A percentile compares a stretch with the other conserved stretches of the same genome.
Evolutionary conservation across 2,329 filamentous ascomycete genomes (phyloP).

Genomic region (Colletotrichum sp.): DNA sequence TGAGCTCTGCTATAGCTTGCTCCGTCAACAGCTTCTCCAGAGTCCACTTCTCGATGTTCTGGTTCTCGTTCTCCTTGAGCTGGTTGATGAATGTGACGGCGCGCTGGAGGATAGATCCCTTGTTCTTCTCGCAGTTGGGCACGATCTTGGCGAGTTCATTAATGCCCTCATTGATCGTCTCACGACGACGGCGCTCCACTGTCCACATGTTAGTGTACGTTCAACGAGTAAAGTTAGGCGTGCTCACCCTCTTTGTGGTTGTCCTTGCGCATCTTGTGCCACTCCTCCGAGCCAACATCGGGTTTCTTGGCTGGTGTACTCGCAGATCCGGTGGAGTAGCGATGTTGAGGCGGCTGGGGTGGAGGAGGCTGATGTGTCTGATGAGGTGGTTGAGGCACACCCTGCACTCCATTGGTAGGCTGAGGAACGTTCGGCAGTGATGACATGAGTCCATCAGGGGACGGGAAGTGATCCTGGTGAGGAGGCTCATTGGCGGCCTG

Average conservation of each 20-base stretch:
- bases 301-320: constrained; percentile 68
- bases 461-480: constrained; percentile 41
- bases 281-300: constrained; percentile 93
- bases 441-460: constrained; percentile 30
- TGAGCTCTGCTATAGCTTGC: constrained; percentile 88
- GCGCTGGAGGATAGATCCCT: constrained; percentile 92
- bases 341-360: constrained; percentile 28
- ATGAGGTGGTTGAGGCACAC: constrained; percentile 17
- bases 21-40: constrained; percentile 89
- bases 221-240: background rate
- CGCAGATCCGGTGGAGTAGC: constrained; percentile 39
- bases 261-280: constrained; percentile 96
- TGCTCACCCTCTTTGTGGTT: constrained; percentile 95
- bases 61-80: constrained; percentile 90
- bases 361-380: constrained; percentile 11
- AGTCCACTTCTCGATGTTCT: constrained; percentile 95
- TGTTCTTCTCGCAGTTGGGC: constrained; percentile 98
- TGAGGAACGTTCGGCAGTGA: constrained; percentile 18
- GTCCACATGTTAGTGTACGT: constrained; percentile 26
- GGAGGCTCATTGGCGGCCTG: constrained; percentile 46
- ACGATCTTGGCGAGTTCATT: constrained; percentile 98
- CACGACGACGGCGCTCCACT: constrained; percentile 96
- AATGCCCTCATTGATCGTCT: constrained; percentile 99
- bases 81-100: constrained; percentile 95
- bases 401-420: constrained; percentile 17